Conservation (phyloP, 2,329 filamentous ascomycete species). For the Pseudogymnoascus sp. region DNA sequence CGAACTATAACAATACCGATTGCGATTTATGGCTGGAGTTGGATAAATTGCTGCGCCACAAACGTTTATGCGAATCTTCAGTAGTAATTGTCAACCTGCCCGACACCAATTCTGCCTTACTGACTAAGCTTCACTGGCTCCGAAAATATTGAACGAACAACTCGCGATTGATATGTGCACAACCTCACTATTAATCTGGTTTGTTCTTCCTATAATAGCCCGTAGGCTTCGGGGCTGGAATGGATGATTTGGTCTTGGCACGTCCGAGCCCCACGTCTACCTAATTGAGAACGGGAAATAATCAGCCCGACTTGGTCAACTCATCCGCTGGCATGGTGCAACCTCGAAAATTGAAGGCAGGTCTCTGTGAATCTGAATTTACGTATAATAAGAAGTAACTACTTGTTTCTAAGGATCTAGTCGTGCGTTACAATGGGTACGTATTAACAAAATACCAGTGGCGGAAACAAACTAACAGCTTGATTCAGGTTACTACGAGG, state of each 20-base stretch:
- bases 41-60: neutral
- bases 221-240: no score
- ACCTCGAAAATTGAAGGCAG: neutral
- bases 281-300: neutral
- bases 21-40: neutral
- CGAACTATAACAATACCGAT: neutral
- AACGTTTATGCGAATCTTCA: neutral
- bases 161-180: neutral
- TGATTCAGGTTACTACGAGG: neutral
- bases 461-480: neutral
- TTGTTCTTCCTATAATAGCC: neutral
- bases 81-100: neutral
- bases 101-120: neutral
- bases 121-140: neutral
- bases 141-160: neutral
- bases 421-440: neutral
- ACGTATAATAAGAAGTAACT: neutral
- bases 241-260: neutral
- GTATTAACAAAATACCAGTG: neutral
- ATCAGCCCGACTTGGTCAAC: neutral
- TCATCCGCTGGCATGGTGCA: neutral
- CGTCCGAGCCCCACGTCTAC: neutral
- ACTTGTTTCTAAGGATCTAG: neutral
- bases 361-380: neutral
- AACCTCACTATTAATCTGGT: neutral